Conservation (phyloP, 257 asterid species). For the Henckelia pumila region DNA sequence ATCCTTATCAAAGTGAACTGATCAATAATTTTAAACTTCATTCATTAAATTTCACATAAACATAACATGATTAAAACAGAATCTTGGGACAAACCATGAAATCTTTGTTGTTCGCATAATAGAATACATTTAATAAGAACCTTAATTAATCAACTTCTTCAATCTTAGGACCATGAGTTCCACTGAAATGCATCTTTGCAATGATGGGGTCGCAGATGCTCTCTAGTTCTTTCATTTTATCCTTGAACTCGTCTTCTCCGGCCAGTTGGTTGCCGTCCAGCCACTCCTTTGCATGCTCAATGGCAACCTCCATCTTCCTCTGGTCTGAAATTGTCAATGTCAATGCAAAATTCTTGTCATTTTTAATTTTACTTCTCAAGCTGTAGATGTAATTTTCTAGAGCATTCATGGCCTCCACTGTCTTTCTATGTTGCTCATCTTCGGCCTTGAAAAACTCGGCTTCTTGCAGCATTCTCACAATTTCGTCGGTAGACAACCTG, state of each 20-base stretch:
- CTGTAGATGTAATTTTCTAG: background rate
- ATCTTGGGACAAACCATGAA: too few species aligned
- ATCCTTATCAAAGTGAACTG: too few species aligned
- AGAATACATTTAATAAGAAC: too few species aligned
- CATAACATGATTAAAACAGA: too few species aligned
- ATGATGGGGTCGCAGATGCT: slow-evolving; percentile 8
- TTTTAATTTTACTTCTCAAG: background rate
- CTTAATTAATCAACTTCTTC: background rate
- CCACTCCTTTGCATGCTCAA: background rate
- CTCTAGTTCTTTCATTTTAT: slow-evolving; percentile 22
- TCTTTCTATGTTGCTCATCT: background rate
- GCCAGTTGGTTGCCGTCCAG: background rate
- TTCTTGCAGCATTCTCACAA: background rate
- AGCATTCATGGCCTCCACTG: background rate
- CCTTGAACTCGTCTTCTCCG: background rate
- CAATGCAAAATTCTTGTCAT: background rate
- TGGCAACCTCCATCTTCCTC: slow-evolving; percentile 1
- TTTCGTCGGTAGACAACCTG: background rate
- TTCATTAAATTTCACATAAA: too few species aligned
- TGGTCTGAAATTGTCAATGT: background rate
- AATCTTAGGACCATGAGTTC: background rate
- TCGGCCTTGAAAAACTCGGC: background rate
- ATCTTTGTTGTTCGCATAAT: too few species aligned
- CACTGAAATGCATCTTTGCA: background rate
- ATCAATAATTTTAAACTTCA: too few species aligned